Evolutionary conservation across 352 stramenopile species (phyloP), one percentile per base, ranked within the genome.

Genomic region (Pythium coloratum): DNA sequence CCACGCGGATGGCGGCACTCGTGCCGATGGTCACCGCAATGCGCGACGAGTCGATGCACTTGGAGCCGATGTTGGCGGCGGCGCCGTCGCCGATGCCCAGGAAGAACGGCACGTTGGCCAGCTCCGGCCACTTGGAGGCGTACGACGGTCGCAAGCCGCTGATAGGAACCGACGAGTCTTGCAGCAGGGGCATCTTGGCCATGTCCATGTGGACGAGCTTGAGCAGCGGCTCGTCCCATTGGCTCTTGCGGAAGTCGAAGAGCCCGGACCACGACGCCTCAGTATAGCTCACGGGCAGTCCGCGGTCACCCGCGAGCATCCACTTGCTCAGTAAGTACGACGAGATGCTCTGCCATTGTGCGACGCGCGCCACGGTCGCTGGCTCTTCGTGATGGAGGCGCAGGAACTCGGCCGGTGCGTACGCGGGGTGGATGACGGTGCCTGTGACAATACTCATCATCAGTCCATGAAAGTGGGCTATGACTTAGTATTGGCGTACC

Each of bases 201-300:
- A 42, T 72, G 50, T 90, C 76, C 77, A 93, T 90, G 9, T 74
- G 76, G 55, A 97, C 73, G 5, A 97, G 65, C 12, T 84, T 75
- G 34, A 98, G 76, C 42, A 95, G 70, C 32, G 72, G 77, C n/a
- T 80, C 64, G 67, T 98, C 85, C 90, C 94, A 98, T 46, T 86
- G 53, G 56, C 81, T 84, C 24, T 73, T 81, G 54, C 84, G 78
- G 71, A 98, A 96, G 61, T 98, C 91, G 10, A 98, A 72, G 4
- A 99, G 74, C 6, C 96, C 96, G 34, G 93, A 98, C 96, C 96
- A 99, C 49, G 90, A 97, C 3, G 95, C 96, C 76, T 99, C 96
- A 0, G 88, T 97, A 70, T 92, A 97, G 34, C 92, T 98, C 55
- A 98, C 95, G 26, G 91, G 88, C 38, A 96, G 36, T 16, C 66